phyloP scores from a whole-genome alignment of 805 yeast species.

The Saccharomycopsis sp. region DNA sequence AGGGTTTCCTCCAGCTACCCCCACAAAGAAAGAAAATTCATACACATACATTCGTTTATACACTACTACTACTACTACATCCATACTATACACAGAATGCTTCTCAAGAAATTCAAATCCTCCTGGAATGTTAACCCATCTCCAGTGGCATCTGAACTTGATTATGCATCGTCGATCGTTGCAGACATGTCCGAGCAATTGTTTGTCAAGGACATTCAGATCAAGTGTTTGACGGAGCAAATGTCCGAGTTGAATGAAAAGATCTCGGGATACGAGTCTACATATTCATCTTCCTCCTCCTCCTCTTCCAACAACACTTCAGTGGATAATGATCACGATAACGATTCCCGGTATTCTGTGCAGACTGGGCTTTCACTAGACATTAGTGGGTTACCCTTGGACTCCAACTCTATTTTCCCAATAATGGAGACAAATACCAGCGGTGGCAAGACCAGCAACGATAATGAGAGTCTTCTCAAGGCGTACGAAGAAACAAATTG shows the following conservation, averaged over 20 bases:
- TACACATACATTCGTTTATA: too few relatives aligned
- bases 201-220: conserved; percentile 1
- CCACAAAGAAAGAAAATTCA: too few relatives aligned
- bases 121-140: background rate
- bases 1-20: too few relatives aligned
- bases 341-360: background rate
- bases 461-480: conserved; percentile 2
- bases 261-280: background rate
- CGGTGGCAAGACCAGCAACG: too few relatives aligned
- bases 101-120: background rate
- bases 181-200: conserved; percentile 3
- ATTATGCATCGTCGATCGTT: conserved; percentile 2
- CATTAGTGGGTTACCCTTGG: background rate
- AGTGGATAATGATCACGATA: background rate
- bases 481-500: conserved; percentile 17
- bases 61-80: too few relatives aligned
- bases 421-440: background rate
- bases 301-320: too few relatives aligned
- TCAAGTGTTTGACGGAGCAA: background rate
- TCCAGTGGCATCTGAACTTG: background rate
- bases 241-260: background rate
- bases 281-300: too few relatives aligned
- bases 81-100: too few relatives aligned
- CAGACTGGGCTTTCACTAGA: background rate
- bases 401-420: background rate